Base-by-base conservation (phyloP, 306 rosid genomes). In the Lagenaria siceraria region DNA sequence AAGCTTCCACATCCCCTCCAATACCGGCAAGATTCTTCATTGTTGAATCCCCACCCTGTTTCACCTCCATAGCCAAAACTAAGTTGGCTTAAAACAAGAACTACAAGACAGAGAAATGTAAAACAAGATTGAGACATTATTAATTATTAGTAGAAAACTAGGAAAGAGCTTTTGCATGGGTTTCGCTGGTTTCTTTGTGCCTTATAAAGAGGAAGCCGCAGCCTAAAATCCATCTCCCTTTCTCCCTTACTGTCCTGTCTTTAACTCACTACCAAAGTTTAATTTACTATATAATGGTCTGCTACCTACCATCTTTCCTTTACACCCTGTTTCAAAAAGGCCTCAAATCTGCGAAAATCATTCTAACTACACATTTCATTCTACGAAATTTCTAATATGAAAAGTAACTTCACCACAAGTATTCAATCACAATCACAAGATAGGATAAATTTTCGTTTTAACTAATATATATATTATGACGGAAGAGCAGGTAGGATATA, bases 1-100 rank as follows among this genome's bases (percentile, higher is more conserved):
- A 71, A 71, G 25, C 42, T 46, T 71, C 76, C 76, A 10, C 76
- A 71, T 46, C 76, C 76, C 24, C 76, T 56, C 76, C 76, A 71
- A 48, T 71, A 71, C 35, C n/a, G 76, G 54, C 40, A 25, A 15
- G 25, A 70, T 2, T 71, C 42, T 4, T 66, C 52, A 19, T 66
- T 66, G 17, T 2, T 5, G 38, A 66, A 66, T 4, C 73, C 73
- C 51, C 73, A 38, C 1, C 73, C 70, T 5, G 24, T 33, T 8
- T 42, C 54, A 0, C 11, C 54, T 38, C 54, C 76, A 48, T 71
- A 8, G 8, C 76, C 76, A 46, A 46, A 13, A 46, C 58, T 15
- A 48, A 48, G 7, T 25, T 0, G 35, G 58, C 24, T 24, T 3
- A 71, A 24, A 43, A 71, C 22, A 43, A 48, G 40, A 71, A 71